Evolutionary conservation across 163 green algal genomes (phyloP).

Genomic region (Trebouxia gelatinosa): DNA sequence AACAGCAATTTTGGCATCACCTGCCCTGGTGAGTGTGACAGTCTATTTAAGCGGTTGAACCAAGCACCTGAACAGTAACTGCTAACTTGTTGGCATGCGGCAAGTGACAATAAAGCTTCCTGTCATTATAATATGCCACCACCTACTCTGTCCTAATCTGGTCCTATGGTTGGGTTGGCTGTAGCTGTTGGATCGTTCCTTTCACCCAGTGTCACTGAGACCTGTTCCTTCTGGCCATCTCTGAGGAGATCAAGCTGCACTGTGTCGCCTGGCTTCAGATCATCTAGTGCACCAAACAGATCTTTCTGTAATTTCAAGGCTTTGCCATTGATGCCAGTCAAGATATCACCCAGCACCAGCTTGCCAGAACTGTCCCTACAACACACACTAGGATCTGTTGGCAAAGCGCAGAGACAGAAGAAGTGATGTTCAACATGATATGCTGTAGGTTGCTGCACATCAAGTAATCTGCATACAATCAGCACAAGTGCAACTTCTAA

Average conservation of each 20-base stretch:
- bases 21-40: no score
- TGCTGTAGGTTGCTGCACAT: no score
- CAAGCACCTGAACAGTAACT: neutral
- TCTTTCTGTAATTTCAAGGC: conserved; percentile 52
- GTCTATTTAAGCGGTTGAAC: no score
- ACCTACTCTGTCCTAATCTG: neutral
- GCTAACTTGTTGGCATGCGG: neutral
- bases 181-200: conserved; percentile 17
- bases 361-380: conserved; percentile 67
- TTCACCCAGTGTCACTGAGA: conserved; percentile 48
- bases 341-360: conserved; percentile 81
- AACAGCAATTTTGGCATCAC: neutral
- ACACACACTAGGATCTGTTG: no score
- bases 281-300: conserved; percentile 61
- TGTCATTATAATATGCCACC: neutral
- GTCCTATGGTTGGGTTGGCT: neutral
- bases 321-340: conserved; percentile 70
- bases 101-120: neutral
- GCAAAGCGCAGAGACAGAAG: no score
- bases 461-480: no score
- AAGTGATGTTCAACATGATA: no score
- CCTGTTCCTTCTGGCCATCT: conserved; percentile 31
- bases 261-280: conserved; percentile 52
- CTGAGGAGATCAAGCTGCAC: conserved; percentile 57
- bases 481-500: no score